Conservation (phyloP, 208 protist species). For the Leishmania arabica region DNA sequence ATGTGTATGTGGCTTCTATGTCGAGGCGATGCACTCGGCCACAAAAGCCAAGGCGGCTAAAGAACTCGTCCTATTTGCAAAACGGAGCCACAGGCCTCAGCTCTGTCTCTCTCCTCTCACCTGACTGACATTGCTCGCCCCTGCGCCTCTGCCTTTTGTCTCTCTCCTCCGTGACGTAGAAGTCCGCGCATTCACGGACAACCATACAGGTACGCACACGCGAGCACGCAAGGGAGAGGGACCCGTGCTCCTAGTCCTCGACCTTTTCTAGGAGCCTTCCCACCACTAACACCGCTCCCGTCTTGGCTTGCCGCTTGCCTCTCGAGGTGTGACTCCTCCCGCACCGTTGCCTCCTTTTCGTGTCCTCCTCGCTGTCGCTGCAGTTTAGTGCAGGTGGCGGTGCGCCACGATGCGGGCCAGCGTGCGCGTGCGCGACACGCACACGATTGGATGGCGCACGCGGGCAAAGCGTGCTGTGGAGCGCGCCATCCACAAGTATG, state of each 20-base stretch:
- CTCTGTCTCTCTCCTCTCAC: neutral
- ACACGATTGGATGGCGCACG: constrained; percentile 55
- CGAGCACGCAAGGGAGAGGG: neutral
- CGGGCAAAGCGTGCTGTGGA: constrained; percentile 58
- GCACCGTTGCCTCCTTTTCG: neutral
- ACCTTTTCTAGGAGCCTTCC: neutral
- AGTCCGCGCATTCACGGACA: neutral
- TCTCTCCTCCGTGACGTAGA: neutral
- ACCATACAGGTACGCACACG: neutral
- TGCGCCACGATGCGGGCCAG: constrained; percentile 10
- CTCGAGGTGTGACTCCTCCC: neutral
- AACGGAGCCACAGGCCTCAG: neutral
- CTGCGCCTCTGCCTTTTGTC: neutral
- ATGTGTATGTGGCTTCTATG: neutral
- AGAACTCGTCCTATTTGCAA: neutral
- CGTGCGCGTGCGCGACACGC: constrained; percentile 7
- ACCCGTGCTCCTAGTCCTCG: neutral
- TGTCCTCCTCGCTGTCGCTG: neutral
- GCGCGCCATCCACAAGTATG: constrained; percentile 64
- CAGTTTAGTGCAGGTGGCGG: neutral
- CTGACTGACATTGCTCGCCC: neutral
- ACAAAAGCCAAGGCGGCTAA: neutral
- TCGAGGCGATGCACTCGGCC: neutral
- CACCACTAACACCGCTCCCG: neutral
- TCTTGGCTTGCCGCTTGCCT: neutral